Base-by-base conservation (phyloP, 2,329 filamentous ascomycete species). In the Xylaria hypoxylon region DNA sequence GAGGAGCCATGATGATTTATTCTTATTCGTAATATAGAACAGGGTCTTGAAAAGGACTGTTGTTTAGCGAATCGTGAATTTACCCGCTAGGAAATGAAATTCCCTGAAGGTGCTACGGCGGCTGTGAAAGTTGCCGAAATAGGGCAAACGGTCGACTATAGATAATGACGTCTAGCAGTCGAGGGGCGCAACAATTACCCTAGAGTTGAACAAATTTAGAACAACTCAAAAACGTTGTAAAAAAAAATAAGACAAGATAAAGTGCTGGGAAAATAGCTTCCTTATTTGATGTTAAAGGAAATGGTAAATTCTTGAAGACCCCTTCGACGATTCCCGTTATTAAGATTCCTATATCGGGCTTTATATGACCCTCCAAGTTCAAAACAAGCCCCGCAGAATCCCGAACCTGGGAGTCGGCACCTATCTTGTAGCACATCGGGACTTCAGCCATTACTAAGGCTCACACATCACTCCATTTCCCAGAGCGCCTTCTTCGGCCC, bases 1-100 rank as follows among this genome's bases (percentile, higher is more conserved):
- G 88, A 64, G 85, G 83, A 48, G 86, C 80, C 87, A 89, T 88
- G 48, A 44, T 72, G 67, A 53, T 11, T 26, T 15, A 57, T 5
- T 19, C 42, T 28, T 45, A 35, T 19, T 35, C 15, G 38, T 42
- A 35, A 38, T 31, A 40, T 26, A 19, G 22, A 47, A 1, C 38
- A 19, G 2, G 19, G 1, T 38, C 44, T 28, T 11, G 26, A 17
- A 13, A 35, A 40, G 28, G 3, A 13, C 15, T 55, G 15, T 55
- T 17, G 6, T 26, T 55, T 3, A 17, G 8, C 13, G 1, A 13
- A n/a, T 13, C 17, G 15, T 44, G 19, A 28, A 26, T 2, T 11
- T 5, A 13, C 19, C 7, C 10, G 5, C 15, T 31, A 2, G 10
- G 33, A 44, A 50, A 6, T 17, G 31, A 15, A 5, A 50, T 35